Evolutionary conservation across 1,284 basidiomycete species (phyloP).

Genomic region (Leucoagaricus sp.): DNA sequence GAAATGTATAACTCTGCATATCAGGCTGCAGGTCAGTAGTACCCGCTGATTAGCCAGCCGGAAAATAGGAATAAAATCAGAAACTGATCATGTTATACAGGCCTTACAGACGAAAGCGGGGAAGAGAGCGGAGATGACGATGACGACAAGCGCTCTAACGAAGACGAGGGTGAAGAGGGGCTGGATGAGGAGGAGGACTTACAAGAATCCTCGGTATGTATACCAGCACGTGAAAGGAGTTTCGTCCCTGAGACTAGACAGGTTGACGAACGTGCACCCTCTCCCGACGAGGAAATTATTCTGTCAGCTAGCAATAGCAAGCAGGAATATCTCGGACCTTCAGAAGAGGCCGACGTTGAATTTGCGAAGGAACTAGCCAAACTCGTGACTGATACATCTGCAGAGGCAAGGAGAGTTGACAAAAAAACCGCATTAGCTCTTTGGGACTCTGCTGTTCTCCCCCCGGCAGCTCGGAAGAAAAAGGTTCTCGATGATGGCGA

Average conservation of each 20-base stretch:
- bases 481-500: conserved; percentile 56
- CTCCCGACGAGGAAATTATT: conserved; percentile 76
- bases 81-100: neutral
- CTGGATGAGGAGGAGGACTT: conserved; percentile 39
- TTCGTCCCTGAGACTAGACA: conserved; percentile 27
- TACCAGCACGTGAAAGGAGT: neutral
- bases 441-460: conserved; percentile 84
- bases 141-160: conserved; percentile 58
- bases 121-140: conserved; percentile 72
- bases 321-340: conserved; percentile 73
- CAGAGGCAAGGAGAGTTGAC: conserved; percentile 81
- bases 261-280: conserved; percentile 68
- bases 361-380: conserved; percentile 96
- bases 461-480: conserved; percentile 63
- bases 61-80: neutral
- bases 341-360: conserved; percentile 88
- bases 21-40: conserved; percentile 48
- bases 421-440: conserved; percentile 81
- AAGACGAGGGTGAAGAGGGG: conserved; percentile 49
- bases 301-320: conserved; percentile 51
- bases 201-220: conserved; percentile 52
- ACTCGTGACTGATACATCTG: conserved; percentile 87
- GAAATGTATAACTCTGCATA: conserved; percentile 77
- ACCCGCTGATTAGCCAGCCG: neutral
- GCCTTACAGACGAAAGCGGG: conserved; percentile 57